A percentile compares a stretch with the other conserved stretches of the same genome.
Evolutionary conservation across 768 basidiomycete species (phyloP).

Genomic region (Phlebiopsis gigantea): DNA sequence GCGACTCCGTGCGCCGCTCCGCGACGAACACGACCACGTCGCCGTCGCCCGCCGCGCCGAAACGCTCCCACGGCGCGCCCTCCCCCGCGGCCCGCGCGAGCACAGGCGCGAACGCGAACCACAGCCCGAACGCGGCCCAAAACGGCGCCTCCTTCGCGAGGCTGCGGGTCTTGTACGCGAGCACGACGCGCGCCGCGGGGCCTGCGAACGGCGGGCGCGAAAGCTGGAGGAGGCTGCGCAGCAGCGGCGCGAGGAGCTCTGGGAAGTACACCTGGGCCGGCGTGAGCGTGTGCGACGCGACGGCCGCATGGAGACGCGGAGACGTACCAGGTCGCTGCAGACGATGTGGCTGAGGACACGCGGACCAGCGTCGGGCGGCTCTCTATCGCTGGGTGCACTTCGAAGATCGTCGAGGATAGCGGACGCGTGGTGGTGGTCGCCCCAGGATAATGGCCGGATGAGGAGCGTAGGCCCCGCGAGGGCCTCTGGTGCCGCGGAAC

Average conservation of each 20-base stretch:
- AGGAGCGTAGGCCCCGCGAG: slow-evolving; percentile 21
- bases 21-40: slow-evolving; percentile 58
- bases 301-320: not conserved
- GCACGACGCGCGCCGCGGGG: slow-evolving; percentile 38
- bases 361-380: not conserved
- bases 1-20: slow-evolving; percentile 50
- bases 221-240: slow-evolving; percentile 69
- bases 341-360: slow-evolving; percentile 55
- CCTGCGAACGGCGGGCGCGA: slow-evolving; percentile 46
- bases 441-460: slow-evolving; percentile 71
- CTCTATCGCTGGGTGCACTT: not conserved
- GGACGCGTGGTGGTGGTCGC: slow-evolving; percentile 39
- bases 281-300: not conserved
- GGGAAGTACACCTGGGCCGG: slow-evolving; percentile 77
- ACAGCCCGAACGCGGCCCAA: slow-evolving; percentile 77
- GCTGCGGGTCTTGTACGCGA: slow-evolving; percentile 77
- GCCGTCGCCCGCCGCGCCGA: slow-evolving; percentile 20
- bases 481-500: not conserved
- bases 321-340: slow-evolving; percentile 81
- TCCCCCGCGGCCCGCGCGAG: slow-evolving; percentile 11
- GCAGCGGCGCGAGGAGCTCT: slow-evolving; percentile 68
- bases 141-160: slow-evolving; percentile 68
- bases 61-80: slow-evolving; percentile 15
- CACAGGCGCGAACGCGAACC: slow-evolving; percentile 64
- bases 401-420: slow-evolving; percentile 36